Percentiles rank a stretch among this genome's conserved stretches.
Evolutionary conservation across 805 yeast species (phyloP).

Genomic region (Hanseniaspora mollemarum): DNA sequence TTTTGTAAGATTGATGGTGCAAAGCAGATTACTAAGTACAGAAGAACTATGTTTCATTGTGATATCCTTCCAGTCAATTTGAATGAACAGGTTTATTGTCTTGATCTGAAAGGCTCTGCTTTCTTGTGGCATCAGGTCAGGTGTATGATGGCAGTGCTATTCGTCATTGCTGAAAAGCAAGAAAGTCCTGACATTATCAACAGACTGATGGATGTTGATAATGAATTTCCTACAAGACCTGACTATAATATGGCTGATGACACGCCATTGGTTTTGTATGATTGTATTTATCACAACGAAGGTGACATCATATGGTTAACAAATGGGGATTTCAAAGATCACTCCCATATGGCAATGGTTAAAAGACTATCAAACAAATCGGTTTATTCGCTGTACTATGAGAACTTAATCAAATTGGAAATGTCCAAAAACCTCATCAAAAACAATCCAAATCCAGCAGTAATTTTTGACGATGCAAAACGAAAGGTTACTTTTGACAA

Average conservation of each 20-base stretch:
- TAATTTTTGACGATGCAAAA: neutral
- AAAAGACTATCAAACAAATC: constrained; percentile 4
- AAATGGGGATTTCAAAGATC: constrained; percentile 14
- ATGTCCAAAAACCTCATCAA: constrained; percentile 11
- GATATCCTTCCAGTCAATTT: constrained; percentile 32
- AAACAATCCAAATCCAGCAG: neutral
- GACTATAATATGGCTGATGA: constrained; percentile 82
- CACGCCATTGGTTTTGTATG: constrained; percentile 72
- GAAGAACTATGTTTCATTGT: constrained; percentile 49
- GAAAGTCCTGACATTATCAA: constrained; percentile 51
- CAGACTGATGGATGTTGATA: constrained; percentile 45
- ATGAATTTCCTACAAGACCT: constrained; percentile 54
- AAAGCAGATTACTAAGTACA: constrained; percentile 74
- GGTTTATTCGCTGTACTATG: constrained; percentile 8
- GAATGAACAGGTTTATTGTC: constrained; percentile 43
- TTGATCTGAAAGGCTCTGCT: constrained; percentile 77
- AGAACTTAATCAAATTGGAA: constrained; percentile 7
- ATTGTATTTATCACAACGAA: constrained; percentile 52
- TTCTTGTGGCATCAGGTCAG: constrained; percentile 97
- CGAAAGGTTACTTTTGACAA: constrained; percentile 20
- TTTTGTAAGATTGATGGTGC: constrained; percentile 92
- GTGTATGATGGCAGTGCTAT: constrained; percentile 78
- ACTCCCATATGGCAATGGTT: constrained; percentile 18
- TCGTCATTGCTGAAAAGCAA: constrained; percentile 65
- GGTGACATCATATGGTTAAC: constrained; percentile 50